Evolutionary conservation across 2,329 filamentous ascomycete genomes (phyloP).

Genomic region (Cladosporium cucumerinum): DNA sequence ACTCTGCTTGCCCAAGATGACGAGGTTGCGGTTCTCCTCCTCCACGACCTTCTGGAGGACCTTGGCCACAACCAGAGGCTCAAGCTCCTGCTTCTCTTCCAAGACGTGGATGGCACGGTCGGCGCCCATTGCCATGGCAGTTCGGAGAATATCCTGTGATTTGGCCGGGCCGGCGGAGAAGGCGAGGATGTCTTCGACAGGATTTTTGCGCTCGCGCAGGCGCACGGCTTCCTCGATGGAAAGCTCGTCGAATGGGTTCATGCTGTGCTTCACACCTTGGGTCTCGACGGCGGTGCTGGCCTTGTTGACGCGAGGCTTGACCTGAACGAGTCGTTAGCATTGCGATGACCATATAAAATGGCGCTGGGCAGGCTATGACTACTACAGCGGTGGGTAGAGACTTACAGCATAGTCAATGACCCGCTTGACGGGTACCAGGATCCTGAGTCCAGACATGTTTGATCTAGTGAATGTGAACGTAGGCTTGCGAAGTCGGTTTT

Average conservation of each 20-base stretch:
- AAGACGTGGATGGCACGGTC: constrained; percentile 82
- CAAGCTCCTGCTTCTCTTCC: constrained; percentile 68
- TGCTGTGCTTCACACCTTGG: constrained; percentile 88
- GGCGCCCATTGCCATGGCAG: constrained; percentile 97
- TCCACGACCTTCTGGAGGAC: constrained; percentile 75
- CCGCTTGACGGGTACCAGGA: constrained; percentile 56
- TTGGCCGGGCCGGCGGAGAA: constrained; percentile 87
- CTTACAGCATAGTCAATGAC: constrained; percentile 58
- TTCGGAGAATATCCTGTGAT: constrained; percentile 82
- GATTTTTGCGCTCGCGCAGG: constrained; percentile 78
- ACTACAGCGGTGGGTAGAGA: constrained; percentile 5
- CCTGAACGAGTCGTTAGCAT: constrained; percentile 39
- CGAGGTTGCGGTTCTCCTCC: constrained; percentile 82
- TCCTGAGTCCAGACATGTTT: constrained; percentile 49
- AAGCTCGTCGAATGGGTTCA: constrained; percentile 99
- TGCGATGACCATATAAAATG: constrained; percentile 3
- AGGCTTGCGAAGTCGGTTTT: neutral
- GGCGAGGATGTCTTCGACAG: constrained; percentile 84
- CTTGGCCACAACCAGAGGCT: constrained; percentile 90
- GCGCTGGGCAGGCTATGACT: neutral
- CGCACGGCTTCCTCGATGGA: constrained; percentile 94
- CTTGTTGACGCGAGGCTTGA: constrained; percentile 69
- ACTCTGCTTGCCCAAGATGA: constrained; percentile 94
- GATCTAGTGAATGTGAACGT: neutral
- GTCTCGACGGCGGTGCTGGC: constrained; percentile 85